Evolutionary conservation across 176 grass and related monocot species (phyloP).

Genomic region (Saccharum officinarum): DNA sequence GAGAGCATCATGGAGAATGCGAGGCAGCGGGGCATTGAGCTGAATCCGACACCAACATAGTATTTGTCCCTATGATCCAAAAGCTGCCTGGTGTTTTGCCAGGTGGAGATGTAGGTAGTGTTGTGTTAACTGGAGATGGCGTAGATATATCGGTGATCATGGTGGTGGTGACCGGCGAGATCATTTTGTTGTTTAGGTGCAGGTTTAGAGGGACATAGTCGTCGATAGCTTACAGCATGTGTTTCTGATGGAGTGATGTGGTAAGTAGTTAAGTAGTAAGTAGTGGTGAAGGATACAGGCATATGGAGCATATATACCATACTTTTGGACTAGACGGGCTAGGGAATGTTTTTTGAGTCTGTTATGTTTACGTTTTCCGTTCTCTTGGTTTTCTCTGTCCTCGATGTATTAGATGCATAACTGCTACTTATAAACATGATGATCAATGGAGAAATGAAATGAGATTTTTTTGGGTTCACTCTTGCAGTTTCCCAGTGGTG

Average conservation of each 20-base stretch:
- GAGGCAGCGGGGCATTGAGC: slow-evolving; percentile 68
- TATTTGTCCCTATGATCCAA: slow-evolving; percentile 5
- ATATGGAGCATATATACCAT: neutral
- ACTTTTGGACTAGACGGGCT: slow-evolving; percentile 15
- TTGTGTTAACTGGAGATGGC: slow-evolving; percentile 34
- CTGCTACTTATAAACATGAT: neutral
- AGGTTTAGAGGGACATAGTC: slow-evolving; percentile 34
- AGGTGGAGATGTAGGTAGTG: slow-evolving; percentile 37
- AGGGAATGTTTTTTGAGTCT: neutral
- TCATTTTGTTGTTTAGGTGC: slow-evolving; percentile 36
- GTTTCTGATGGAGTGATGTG: slow-evolving; percentile 4
- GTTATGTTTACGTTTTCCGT: neutral
- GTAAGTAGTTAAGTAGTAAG: neutral
- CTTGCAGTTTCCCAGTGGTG: neutral
- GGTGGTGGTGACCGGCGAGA: neutral
- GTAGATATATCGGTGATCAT: slow-evolving; percentile 17
- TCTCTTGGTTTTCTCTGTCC: neutral
- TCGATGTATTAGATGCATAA: slow-evolving; percentile 23
- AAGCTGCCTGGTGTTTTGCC: neutral
- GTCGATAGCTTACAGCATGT: slow-evolving; percentile 34
- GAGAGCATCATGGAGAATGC: slow-evolving; percentile 69
- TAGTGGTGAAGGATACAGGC: slow-evolving; percentile 20
- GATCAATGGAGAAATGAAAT: slow-evolving; percentile 22
- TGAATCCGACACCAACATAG: slow-evolving; percentile 44
- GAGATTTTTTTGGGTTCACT: neutral